Base-by-base conservation (phyloP, 805 yeast genomes). In the Priceomyces fermenticarens region DNA sequence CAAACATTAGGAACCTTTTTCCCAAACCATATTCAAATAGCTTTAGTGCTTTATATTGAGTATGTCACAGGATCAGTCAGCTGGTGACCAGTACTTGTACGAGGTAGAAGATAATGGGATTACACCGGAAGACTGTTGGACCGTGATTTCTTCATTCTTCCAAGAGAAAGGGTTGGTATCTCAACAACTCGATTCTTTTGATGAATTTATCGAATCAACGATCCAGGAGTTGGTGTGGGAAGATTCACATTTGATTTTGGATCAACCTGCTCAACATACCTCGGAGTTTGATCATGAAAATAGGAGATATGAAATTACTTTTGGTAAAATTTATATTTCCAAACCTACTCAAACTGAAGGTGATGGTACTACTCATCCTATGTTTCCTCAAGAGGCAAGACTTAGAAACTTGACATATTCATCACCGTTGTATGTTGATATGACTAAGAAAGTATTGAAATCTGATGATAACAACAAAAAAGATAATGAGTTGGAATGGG, bases 91-190 rank as follows among this genome's bases (percentile, higher is more conserved):
- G 38, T 85, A 87, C 63, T 80, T 78, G 42, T 82, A 81, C 60
- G 90, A 84, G 52, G 83, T 76, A 48, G 87, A 78, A 47, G 78
- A 77, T 45, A 53, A 53, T 47, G 57, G 61, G 48, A 88, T 93
- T 69, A 89, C 98, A 26, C 87, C 97, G 23, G 99, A 93, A 71
- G 99, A 93, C 74, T 93, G 99, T 68, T 93, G 99, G 99, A 84
- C 96, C 26, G 98, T 93, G 47, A 93, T 93, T 52, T 85, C 97
- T 23, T 80, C 98, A 12, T 93, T 93, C 66, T 93, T 93, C 75
- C 88, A 85, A 67, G 95, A 90, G 59, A 91, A 90, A 61, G 99
- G 99, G 45, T 77, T 93, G 52, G 99, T 93, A 23, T 89, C 98
- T 16, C 99, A 93, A 70, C 99, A 93, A 73, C 75, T 93, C 58